phyloP scores from a whole-genome alignment of 2,329 filamentous ascomycete species.

The Elsinoe australis region DNA sequence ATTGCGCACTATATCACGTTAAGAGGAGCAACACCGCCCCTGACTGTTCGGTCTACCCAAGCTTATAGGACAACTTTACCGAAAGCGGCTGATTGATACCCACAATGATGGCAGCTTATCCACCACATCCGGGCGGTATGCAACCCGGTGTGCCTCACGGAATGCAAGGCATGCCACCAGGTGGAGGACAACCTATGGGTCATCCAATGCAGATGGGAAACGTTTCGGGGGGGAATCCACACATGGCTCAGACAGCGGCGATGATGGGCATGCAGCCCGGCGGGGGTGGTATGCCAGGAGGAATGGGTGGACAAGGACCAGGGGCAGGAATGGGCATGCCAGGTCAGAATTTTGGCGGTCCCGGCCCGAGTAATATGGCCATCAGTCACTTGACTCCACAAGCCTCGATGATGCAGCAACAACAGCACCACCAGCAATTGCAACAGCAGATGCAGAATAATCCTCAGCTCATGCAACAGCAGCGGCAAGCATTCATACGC shows the following conservation, averaged over 20 bases:
- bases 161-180: slow-evolving; percentile 57
- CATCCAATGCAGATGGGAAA: slow-evolving; percentile 66
- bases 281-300: slow-evolving; percentile 43
- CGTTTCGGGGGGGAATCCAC: slow-evolving; percentile 61
- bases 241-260: slow-evolving; percentile 61
- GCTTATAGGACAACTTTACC: neutral
- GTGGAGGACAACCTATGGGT: slow-evolving; percentile 60
- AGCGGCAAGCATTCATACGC: slow-evolving; percentile 34
- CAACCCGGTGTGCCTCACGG: slow-evolving; percentile 60
- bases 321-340: slow-evolving; percentile 30
- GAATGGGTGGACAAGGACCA: slow-evolving; percentile 26
- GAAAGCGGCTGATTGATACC: neutral
- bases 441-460: slow-evolving; percentile 49
- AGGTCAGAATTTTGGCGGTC: slow-evolving; percentile 39
- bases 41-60: neutral
- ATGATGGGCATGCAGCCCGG: slow-evolving; percentile 75
- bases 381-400: slow-evolving; percentile 64
- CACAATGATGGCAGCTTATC: slow-evolving; percentile 63
- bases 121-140: slow-evolving; percentile 63
- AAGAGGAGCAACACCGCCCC: neutral
- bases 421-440: slow-evolving; percentile 28
- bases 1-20: neutral
- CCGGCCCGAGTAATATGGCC: slow-evolving; percentile 56
- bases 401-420: slow-evolving; percentile 49
- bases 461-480: slow-evolving; percentile 31